Evolutionary conservation across 805 yeast species (phyloP), one percentile per base, ranked within the genome.

Genomic region (Yarrowia hollandica): DNA sequence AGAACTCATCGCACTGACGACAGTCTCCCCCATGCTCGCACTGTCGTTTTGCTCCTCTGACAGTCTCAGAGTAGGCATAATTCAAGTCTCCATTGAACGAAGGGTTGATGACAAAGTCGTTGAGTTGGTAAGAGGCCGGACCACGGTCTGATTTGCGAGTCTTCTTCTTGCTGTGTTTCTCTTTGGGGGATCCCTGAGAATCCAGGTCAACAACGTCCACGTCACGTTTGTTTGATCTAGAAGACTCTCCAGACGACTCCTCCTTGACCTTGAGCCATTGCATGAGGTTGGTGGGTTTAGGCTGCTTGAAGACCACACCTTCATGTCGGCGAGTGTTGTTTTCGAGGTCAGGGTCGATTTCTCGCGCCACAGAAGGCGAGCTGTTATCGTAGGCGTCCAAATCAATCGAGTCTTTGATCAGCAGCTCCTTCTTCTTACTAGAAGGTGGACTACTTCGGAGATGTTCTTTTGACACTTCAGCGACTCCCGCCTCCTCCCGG

Each of bases 21-120:
- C 79, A 75, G 1, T 70, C 71, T 4, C 59, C 62, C 4, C 78
- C 78, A 42, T 72, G 76, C 4, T 67, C 60, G 44, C 76, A 70
- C 2, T 65, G 62, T 3, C 77, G 65, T 9, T 64, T 61, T 1
- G 65, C 63, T 4, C 76, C 78, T 14, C 78, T 61, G 1, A 72
- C 58, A 2, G 72, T 72, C 30, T 71, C 72, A 10, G 69, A 66
- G 54, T 66, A 74, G 2, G 78, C 78, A 58, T 65, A 65, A 3
- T 60, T 61, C 5, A 62, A 16, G 9, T 67, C 64, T n/a, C 66
- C 65, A 41, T 71, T 73, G 54, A 59, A 60, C 4, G 63, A 59
- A 3, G 74, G 74, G 55, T 76, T 75, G 15, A 72, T 66, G 18
- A 71, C 67, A 62, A 76, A 76, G 60, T 76, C 79, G 26, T 67